Percentiles rank a stretch among this genome's conserved stretches.
phyloP scores from a whole-genome alignment of 495 filamentous ascomycete species.

The Melanomma pulvis-pyrius region DNA sequence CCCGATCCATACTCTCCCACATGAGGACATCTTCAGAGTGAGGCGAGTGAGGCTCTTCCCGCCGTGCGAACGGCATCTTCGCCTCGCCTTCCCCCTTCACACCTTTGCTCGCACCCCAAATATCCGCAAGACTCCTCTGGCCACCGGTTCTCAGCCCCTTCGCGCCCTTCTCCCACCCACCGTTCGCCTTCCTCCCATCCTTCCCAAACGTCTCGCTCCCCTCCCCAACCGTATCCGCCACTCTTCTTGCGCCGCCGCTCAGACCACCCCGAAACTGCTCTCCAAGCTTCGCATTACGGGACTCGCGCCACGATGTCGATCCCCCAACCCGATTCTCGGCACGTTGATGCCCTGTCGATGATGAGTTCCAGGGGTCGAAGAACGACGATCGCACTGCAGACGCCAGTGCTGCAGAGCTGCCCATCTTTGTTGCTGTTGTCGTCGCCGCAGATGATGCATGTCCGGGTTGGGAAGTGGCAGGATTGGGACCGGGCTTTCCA shows the following conservation, averaged over 20 bases:
- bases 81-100: constrained; percentile 23
- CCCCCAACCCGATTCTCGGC: constrained; percentile 63
- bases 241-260: constrained; percentile 49
- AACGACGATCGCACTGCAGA: constrained; percentile 51
- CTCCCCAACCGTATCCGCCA: constrained; percentile 62
- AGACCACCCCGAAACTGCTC: constrained; percentile 64
- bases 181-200: constrained; percentile 49
- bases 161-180: constrained; percentile 50
- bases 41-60: background rate
- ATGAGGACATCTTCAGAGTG: background rate
- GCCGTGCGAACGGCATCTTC: background rate
- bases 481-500: background rate
- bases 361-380: constrained; percentile 84
- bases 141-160: constrained; percentile 49
- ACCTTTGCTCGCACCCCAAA: constrained; percentile 42
- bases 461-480: background rate
- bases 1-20: background rate
- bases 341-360: constrained; percentile 77
- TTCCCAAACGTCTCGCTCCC: constrained; percentile 48
- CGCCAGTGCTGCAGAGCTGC: constrained; percentile 36
- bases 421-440: background rate
- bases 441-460: background rate
- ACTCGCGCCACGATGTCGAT: constrained; percentile 71
- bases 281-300: constrained; percentile 65
- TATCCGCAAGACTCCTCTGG: constrained; percentile 47